Conservation (phyloP, 1,284 basidiomycete genomes). For the Leccinum proximum region DNA sequence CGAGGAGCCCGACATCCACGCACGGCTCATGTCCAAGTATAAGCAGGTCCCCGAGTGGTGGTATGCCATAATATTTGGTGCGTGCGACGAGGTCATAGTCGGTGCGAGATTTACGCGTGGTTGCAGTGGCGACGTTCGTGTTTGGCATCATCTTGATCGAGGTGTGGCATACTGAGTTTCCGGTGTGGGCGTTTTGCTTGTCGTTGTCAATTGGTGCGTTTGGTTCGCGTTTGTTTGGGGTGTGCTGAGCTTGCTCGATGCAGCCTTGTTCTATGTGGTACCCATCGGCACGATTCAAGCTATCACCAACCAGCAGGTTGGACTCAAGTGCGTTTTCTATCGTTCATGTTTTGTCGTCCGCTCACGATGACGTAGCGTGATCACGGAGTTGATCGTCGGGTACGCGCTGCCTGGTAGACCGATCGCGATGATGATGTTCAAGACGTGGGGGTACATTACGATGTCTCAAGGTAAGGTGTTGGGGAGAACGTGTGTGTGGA, state of each 20-base stretch:
- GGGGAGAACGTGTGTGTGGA: background rate
- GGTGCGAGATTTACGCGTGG: background rate
- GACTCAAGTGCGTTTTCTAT: conserved; percentile 34
- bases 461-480: conserved; percentile 32
- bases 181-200: conserved; percentile 50
- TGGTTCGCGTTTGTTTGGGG: background rate
- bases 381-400: conserved; percentile 47
- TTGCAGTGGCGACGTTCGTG: conserved; percentile 42
- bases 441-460: conserved; percentile 39
- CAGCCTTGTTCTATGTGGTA: conserved; percentile 47
- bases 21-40: conserved; percentile 71
- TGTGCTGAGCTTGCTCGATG: background rate
- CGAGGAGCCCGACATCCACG: conserved; percentile 77
- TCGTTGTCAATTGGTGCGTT: conserved; percentile 32
- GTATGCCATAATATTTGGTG: conserved; percentile 46
- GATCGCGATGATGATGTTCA: conserved; percentile 47
- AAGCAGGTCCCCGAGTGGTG: conserved; percentile 75
- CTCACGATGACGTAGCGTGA: conserved; percentile 23
- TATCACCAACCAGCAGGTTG: conserved; percentile 45
- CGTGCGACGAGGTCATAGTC: background rate
- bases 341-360: background rate
- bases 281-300: conserved; percentile 43
- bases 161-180: conserved; percentile 56
- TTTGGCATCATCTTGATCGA: conserved; percentile 57
- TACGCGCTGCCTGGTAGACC: conserved; percentile 43